These are phyloP conservation scores for Phytopythium kandeliae DNA, from an alignment of 352 stramenopile genomes.

Conservation along the genomic window DNA sequence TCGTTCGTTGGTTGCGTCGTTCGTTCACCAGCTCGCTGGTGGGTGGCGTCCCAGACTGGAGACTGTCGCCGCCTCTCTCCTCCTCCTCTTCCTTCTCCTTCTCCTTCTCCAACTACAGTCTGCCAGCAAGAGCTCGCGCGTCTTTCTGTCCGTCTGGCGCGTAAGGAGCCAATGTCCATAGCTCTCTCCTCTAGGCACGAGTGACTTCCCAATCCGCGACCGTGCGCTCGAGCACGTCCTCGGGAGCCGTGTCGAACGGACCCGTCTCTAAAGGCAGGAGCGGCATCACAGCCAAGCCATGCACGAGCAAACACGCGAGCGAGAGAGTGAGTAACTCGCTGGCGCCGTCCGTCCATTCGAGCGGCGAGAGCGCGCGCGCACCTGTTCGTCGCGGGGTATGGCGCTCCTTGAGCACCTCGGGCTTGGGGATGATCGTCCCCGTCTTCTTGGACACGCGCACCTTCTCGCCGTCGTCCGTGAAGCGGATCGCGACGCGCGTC, in stretches of 20 bases:
- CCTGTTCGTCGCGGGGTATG: slow-evolving; percentile 78
- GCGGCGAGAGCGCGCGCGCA: too few relatives aligned
- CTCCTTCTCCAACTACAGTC: neutral
- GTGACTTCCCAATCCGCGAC: slow-evolving; percentile 75
- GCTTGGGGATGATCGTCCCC: slow-evolving; percentile 94
- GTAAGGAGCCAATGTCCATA: too few relatives aligned
- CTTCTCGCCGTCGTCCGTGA: slow-evolving; percentile 91
- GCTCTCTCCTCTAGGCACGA: slow-evolving; percentile 42
- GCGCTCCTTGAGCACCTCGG: slow-evolving; percentile 87
- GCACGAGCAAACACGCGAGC: too few relatives aligned
- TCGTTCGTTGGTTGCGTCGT: too few relatives aligned
- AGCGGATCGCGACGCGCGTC: slow-evolving; percentile 74
- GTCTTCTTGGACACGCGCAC: slow-evolving; percentile 94
- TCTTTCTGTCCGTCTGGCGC: too few relatives aligned
- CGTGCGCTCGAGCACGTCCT: slow-evolving; percentile 77
- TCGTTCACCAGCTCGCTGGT: too few relatives aligned
- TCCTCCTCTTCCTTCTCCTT: neutral
- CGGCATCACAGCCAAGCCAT: too few relatives aligned
- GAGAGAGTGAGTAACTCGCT: too few relatives aligned
- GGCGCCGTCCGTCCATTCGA: too few relatives aligned
- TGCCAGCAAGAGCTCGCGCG: neutral
- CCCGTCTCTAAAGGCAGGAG: slow-evolving; percentile 65
- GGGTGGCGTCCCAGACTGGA: too few relatives aligned
- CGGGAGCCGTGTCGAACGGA: slow-evolving; percentile 69
- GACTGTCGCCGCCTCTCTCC: too few relatives aligned